Base-by-base conservation (phyloP, 768 basidiomycete species). In the Collybia sordida region DNA sequence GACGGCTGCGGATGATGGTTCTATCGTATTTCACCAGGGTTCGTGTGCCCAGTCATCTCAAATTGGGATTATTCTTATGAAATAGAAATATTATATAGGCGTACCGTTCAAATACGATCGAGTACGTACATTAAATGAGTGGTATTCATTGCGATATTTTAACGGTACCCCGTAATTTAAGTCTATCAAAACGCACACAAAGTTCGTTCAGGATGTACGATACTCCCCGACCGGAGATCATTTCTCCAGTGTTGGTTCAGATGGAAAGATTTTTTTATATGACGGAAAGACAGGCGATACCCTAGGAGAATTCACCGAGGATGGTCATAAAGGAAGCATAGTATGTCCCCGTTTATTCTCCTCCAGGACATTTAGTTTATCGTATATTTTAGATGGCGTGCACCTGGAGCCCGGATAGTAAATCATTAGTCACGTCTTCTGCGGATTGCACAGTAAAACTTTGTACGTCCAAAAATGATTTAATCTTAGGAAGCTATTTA, bases 91-190 rank as follows among this genome's bases (percentile, higher is more conserved):
- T 27, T 35, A 15, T 41, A 9, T 49, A 86, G 88, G 90, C 9
- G 83, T 82, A 0, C 95, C 95, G 0, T 98, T 83, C 78, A 96
- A 93, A 66, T 95, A 86, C 56, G 85, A 88, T 64, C 93, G 87
- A 80, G 91, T 81, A 42, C 53, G 42, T 25, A 9, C 17, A 1
- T 3, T 12, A 12, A 38, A 14, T 37, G 28, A 19, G 9, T 22
- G 31, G 22, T 22, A 47, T 6, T 18, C 2, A 24, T 47, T 11
- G 17, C 19, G 3, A 0, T 14, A 5, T 12, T 6, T 18, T 31
- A 31, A 24, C 24, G 22, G 24, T n/a, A 31, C 21, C n/a, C n/a
- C 23, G 9, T 39, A 31, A 17, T 25, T 41, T 14, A 42, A 92
- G 88, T 82, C 85, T 9, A 88, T 97, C 70, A 86, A 83, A 66